Percentiles rank a stretch among this genome's conserved stretches.
Conservation (phyloP, 2,329 filamentous ascomycete species). For the Pochonia chlamydosporia region DNA sequence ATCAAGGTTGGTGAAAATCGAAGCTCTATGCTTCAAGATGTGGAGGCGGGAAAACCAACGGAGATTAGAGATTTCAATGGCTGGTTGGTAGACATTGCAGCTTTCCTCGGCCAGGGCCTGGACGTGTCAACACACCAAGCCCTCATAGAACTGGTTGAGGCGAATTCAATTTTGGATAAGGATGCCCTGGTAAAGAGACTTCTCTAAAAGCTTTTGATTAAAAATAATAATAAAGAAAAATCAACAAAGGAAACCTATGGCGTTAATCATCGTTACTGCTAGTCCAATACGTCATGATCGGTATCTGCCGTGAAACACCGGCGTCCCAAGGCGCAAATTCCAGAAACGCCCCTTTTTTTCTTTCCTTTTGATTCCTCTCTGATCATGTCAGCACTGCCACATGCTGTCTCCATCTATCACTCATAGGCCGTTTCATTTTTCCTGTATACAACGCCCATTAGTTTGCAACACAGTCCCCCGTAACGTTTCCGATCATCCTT, state of each 20-base stretch:
- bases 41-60: conserved; percentile 42
- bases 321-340: not conserved
- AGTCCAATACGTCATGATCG: not conserved
- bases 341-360: not conserved
- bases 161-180: conserved; percentile 23
- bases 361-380: not conserved
- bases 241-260: not conserved
- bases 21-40: conserved; percentile 59
- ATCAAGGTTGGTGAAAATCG: conserved; percentile 46
- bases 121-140: conserved; percentile 32
- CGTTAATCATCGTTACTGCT: not conserved
- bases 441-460: not conserved
- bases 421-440: not conserved
- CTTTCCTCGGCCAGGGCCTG: conserved; percentile 27
- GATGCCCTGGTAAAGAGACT: conserved; percentile 26
- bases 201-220: not conserved
- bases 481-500: not conserved
- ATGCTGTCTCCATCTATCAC: not conserved
- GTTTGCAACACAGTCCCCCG: not conserved
- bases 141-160: conserved; percentile 39
- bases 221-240: not conserved
- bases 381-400: not conserved
- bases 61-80: conserved; percentile 57
- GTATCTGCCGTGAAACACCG: not conserved
- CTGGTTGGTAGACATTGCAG: conserved; percentile 45